These are phyloP conservation scores for Heteromeles arbutifolia DNA, from an alignment of 306 rosid species.

Conservation along the genomic window DNA sequence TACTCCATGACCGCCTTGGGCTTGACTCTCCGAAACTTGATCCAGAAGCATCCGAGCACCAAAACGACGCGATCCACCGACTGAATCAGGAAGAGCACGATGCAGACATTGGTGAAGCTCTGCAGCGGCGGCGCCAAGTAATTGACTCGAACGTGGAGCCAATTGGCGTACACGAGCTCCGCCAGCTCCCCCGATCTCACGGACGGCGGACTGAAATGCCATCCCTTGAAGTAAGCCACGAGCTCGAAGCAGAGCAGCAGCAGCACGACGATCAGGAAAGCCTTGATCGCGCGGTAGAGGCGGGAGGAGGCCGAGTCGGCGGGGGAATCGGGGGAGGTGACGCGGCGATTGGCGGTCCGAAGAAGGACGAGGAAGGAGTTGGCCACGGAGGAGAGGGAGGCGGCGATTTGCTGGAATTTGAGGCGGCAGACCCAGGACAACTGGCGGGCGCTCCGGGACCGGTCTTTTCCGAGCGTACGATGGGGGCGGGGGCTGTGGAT, in stretches of 20 bases:
- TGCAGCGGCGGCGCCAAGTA: constrained; percentile 87
- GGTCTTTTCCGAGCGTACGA: constrained; percentile 52
- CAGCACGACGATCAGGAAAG: constrained; percentile 49
- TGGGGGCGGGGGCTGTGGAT: constrained; percentile 29
- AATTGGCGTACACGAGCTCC: constrained; percentile 50
- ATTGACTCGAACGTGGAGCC: constrained; percentile 63
- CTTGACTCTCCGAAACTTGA: constrained; percentile 66
- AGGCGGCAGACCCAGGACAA: constrained; percentile 65
- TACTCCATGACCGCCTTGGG: constrained; percentile 62
- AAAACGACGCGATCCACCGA: constrained; percentile 73
- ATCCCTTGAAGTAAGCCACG: constrained; percentile 81
- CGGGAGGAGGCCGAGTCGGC: constrained; percentile 57
- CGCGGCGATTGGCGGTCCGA: constrained; percentile 68
- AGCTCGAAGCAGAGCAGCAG: constrained; percentile 62
- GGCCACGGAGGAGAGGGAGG: constrained; percentile 35
- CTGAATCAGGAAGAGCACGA: constrained; percentile 70
- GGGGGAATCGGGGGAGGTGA: constrained; percentile 36
- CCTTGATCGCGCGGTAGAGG: constrained; percentile 67
- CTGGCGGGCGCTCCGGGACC: constrained; percentile 74
- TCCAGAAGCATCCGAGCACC: constrained; percentile 91
- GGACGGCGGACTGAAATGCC: constrained; percentile 85
- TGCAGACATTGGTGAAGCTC: constrained; percentile 70
- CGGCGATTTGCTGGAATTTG: constrained; percentile 65
- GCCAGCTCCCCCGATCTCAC: constrained; percentile 53
- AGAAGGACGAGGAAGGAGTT: constrained; percentile 35